Evolutionary conservation across 2,329 filamentous ascomycete genomes (phyloP).

Genomic region (Trichoderma sp.): DNA sequence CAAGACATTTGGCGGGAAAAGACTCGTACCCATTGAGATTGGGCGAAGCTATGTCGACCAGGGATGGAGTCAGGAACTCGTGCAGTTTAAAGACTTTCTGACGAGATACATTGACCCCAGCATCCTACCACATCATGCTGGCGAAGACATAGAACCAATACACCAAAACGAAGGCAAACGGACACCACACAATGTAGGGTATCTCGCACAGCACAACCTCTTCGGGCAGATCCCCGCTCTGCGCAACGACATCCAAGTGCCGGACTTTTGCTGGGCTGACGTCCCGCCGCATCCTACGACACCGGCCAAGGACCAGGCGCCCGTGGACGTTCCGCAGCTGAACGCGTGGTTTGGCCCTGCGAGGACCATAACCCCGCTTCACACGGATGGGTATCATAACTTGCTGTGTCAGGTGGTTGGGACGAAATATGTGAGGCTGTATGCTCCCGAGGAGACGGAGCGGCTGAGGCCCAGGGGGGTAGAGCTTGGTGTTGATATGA

Average conservation of each 20-base stretch:
- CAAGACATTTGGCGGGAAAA: conserved; percentile 72
- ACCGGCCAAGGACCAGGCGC: conserved; percentile 43
- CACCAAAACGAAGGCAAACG: background rate
- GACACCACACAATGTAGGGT: conserved; percentile 57
- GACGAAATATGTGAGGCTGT: conserved; percentile 88
- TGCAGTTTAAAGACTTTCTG: conserved; percentile 75
- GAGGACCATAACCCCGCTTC: conserved; percentile 86
- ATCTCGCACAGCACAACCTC: conserved; percentile 90
- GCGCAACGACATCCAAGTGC: conserved; percentile 73
- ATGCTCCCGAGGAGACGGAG: conserved; percentile 66
- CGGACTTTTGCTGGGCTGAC: conserved; percentile 80
- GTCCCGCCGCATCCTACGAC: conserved; percentile 61
- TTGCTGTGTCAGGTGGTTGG: conserved; percentile 88
- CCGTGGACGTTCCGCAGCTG: conserved; percentile 65
- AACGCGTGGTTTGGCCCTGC: conserved; percentile 94
- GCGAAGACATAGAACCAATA: conserved; percentile 2
- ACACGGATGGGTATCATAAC: conserved; percentile 94
- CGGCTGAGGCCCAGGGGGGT: conserved; percentile 64
- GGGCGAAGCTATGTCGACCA: conserved; percentile 86
- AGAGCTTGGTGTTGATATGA: conserved; percentile 82
- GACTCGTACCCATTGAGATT: conserved; percentile 84
- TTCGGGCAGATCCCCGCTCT: conserved; percentile 80
- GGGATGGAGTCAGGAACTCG: conserved; percentile 81
- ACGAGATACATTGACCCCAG: conserved; percentile 56
- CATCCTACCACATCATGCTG: conserved; percentile 26